Evolutionary conservation across 164 flowering plant genomes (phyloP), one percentile per base, ranked within the genome.

Genomic region (Tinospora cordifolia): DNA sequence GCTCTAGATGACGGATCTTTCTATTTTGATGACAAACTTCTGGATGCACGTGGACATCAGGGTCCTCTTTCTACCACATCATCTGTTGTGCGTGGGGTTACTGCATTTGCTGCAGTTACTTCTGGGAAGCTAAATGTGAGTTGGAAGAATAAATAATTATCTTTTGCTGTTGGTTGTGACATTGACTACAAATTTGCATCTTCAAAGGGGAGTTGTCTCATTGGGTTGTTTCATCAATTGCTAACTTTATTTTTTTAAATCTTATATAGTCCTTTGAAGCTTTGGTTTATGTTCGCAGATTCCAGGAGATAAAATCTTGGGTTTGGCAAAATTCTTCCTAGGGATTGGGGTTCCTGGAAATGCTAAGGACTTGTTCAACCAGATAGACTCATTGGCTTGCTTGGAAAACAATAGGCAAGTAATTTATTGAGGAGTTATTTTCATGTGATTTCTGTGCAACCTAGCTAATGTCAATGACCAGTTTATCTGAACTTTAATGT

Each of bases 311-410:
- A 88, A 86, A 77, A 75, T 95, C 39, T 74, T 87, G 80, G 97
- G 99, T 58, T 73, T 95, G 83, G 97, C 97, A 38, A 91, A 85
- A 70, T 95, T 85, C 73, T 91, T 95, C 75, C 95, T 95, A 69
- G 86, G 91, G 21, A 72, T 95, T 80, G 98, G 94, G 65, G 78
- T 87, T 79, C 94, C 96, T 69, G 97, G 97, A 34, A 86, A 80
- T 74, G 76, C 88, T 59, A 83, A 88, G 67, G 98, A 92, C 73
- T 82, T 95, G 60, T 92, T 83, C 79, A 69, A 86, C 81, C 99
- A 95, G 81, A 72, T 92, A 22, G 90, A 89, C 65, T 82, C 99
- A 8, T 78, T 92, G 65, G 85, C 87, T 77, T 76, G 80, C 75
- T 79, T 95, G 81, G 98, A 95, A 77, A 85, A 72, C 78, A 90